Conservation (phyloP, 208 protist genomes). For the Trypanosoma vivax region DNA sequence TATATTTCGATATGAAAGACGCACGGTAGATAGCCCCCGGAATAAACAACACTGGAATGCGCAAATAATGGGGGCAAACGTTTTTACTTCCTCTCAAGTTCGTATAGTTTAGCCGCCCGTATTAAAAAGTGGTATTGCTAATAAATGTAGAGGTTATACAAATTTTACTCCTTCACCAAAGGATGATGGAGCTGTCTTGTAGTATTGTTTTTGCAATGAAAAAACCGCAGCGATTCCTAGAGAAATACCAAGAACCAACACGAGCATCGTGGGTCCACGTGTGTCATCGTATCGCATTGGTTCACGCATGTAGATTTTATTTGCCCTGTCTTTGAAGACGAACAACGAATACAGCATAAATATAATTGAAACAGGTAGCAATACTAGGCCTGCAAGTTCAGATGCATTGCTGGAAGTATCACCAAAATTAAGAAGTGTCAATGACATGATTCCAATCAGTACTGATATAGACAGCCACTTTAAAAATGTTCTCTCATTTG, state of each 20-base stretch:
- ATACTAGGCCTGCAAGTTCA: constrained; percentile 71
- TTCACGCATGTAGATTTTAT: constrained; percentile 90
- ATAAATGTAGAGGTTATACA: constrained; percentile 16
- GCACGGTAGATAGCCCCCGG: too few species aligned
- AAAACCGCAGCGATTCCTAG: constrained; percentile 79
- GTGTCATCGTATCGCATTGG: constrained; percentile 90
- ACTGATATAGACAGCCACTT: constrained; percentile 90
- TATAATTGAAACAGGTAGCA: constrained; percentile 81
- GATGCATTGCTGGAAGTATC: constrained; percentile 70
- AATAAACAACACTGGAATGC: too few species aligned
- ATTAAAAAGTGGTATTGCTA: too few species aligned
- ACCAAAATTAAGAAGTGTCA: constrained; percentile 82
- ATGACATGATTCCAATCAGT: constrained; percentile 83
- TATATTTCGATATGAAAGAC: too few species aligned
- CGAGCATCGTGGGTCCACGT: constrained; percentile 78
- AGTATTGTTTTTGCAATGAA: constrained; percentile 80
- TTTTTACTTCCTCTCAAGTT: too few species aligned
- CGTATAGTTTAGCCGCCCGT: too few species aligned
- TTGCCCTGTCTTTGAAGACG: constrained; percentile 80
- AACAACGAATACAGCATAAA: constrained; percentile 89
- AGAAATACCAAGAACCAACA: constrained; percentile 69
- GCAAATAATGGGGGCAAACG: too few species aligned
- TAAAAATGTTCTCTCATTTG: constrained; percentile 90
- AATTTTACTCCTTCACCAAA: constrained; percentile 59
- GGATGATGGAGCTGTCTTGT: constrained; percentile 39